Evolutionary conservation across 1,284 basidiomycete species (phyloP).

Genomic region (Tilletia caries): DNA sequence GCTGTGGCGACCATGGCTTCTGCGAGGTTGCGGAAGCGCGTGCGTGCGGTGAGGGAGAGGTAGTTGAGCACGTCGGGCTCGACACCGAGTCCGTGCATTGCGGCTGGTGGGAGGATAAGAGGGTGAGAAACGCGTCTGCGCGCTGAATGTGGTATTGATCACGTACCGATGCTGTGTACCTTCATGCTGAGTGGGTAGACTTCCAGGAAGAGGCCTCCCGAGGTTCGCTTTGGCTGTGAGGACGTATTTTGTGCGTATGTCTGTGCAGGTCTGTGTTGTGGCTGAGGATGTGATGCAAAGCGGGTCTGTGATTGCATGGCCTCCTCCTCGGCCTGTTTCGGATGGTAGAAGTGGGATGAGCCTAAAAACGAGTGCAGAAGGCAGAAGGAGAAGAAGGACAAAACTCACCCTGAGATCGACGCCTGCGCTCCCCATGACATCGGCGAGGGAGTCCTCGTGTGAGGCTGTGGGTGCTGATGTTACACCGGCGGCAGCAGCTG

Average conservation of each 20-base stretch:
- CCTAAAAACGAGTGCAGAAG: too few relatives aligned
- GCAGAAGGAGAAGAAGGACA: neutral
- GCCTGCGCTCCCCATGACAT: slow-evolving; percentile 46
- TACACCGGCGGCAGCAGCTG: neutral
- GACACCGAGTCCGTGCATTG: slow-evolving; percentile 39
- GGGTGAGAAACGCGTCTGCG: too few relatives aligned
- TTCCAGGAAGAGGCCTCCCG: slow-evolving; percentile 29
- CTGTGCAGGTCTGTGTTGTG: slow-evolving; percentile 25
- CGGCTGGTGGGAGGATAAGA: too few relatives aligned
- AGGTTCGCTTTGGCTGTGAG: neutral
- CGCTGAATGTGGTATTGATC: too few relatives aligned
- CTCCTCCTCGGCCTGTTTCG: slow-evolving; percentile 42
- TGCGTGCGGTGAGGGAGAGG: slow-evolving; percentile 44
- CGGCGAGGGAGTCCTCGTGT: slow-evolving; percentile 39
- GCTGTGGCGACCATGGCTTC: slow-evolving; percentile 48
- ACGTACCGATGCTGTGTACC: slow-evolving; percentile 34
- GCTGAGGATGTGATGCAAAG: slow-evolving; percentile 3
- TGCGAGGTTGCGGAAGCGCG: slow-evolving; percentile 46
- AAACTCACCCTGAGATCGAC: slow-evolving; percentile 36
- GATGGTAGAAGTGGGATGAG: neutral
- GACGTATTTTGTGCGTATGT: slow-evolving; percentile 13
- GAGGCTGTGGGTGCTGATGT: neutral
- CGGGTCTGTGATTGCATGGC: slow-evolving; percentile 32
- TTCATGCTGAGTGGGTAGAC: slow-evolving; percentile 43
- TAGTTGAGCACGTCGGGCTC: slow-evolving; percentile 50